phyloP scores from a whole-genome alignment of 306 rosid species.

The Malus fusca region DNA sequence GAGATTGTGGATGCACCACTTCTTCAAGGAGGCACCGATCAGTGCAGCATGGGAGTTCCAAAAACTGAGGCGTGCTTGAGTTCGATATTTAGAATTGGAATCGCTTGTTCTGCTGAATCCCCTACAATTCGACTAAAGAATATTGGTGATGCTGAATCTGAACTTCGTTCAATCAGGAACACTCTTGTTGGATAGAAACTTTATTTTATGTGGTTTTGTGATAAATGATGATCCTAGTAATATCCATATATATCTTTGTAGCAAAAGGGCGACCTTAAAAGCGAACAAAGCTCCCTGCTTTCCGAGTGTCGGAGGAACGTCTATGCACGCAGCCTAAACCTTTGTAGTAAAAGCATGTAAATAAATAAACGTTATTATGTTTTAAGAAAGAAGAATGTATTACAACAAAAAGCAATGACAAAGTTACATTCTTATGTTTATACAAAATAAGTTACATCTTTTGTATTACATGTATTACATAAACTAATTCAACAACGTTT shows the following conservation, averaged over 20 bases:
- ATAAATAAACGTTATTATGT: background rate
- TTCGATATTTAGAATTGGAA: background rate
- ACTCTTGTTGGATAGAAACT: background rate
- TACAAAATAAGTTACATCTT: background rate
- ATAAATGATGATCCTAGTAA: background rate
- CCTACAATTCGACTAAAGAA: background rate
- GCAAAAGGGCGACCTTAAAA: too few species aligned
- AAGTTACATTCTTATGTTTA: too few species aligned
- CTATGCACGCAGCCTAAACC: background rate
- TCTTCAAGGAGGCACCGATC: background rate
- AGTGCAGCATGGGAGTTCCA: background rate
- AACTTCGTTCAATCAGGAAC: background rate
- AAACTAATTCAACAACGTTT: background rate
- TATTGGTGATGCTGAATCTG: background rate
- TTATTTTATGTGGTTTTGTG: background rate
- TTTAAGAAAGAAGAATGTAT: background rate
- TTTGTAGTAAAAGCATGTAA: background rate
- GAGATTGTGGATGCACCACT: background rate
- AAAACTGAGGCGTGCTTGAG: background rate
- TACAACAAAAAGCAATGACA: background rate
- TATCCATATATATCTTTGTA: too few species aligned
- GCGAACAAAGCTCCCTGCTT: too few species aligned
- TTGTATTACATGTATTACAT: background rate
- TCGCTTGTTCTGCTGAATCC: background rate
- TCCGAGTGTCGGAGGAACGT: too few species aligned